phyloP scores from a whole-genome alignment of 106 monocot species.

The Acanthochlamys bracteata region DNA sequence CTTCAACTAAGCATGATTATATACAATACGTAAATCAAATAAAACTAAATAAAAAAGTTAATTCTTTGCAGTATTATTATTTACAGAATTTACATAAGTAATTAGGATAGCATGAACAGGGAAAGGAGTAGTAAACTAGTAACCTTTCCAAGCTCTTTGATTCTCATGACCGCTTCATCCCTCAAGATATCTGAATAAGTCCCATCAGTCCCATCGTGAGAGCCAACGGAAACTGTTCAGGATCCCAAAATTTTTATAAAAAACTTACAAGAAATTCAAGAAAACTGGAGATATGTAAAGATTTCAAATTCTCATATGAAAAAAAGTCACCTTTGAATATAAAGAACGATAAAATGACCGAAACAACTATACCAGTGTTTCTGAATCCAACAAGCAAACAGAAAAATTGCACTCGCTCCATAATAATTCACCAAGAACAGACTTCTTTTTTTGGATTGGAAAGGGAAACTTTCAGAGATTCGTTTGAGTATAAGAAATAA shows the following conservation, averaged over 20 bases:
- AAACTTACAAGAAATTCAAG: not conserved
- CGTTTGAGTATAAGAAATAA: too few species aligned
- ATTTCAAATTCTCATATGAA: not conserved
- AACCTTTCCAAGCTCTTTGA: constrained; percentile 57
- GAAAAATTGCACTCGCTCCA: constrained; percentile 5
- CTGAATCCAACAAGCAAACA: constrained; percentile 3
- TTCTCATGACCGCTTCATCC: constrained; percentile 57
- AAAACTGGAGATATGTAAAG: not conserved
- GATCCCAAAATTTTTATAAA: not conserved
- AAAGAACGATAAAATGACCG: constrained; percentile 13
- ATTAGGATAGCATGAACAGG: too few species aligned
- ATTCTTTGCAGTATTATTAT: too few species aligned
- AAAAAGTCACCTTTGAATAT: constrained; percentile 6
- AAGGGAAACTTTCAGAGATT: too few species aligned
- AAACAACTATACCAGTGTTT: constrained; percentile 1
- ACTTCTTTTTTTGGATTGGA: too few species aligned
- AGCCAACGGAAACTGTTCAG: not conserved
- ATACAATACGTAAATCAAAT: too few species aligned
- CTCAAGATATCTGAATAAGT: constrained; percentile 37
- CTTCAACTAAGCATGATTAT: too few species aligned
- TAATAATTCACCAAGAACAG: not conserved
- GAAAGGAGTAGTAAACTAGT: too few species aligned
- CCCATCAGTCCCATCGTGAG: constrained; percentile 15
- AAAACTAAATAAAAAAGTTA: too few species aligned
- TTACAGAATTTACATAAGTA: too few species aligned